Conservation (phyloP, 345 rosid species). For the Odontarrhena argentea region DNA sequence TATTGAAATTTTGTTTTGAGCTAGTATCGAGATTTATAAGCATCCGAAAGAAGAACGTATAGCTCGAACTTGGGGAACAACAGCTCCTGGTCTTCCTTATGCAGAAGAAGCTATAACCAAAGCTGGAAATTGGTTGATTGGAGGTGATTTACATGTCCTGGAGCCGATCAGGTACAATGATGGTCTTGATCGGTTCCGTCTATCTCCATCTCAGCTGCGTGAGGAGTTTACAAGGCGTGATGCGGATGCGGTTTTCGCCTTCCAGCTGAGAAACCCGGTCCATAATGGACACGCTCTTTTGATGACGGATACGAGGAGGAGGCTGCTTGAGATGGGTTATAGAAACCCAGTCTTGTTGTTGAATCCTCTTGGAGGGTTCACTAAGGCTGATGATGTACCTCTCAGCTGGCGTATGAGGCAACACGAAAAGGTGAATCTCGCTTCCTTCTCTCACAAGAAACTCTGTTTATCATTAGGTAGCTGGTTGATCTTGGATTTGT, state of each 20-base stretch:
- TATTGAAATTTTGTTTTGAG: constrained; percentile 26
- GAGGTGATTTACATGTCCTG: constrained; percentile 90
- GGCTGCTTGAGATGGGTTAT: constrained; percentile 94
- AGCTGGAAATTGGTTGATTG: constrained; percentile 90
- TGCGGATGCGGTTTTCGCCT: constrained; percentile 96
- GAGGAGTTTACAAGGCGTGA: constrained; percentile 75
- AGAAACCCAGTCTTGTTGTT: constrained; percentile 86
- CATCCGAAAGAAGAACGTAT: constrained; percentile 94
- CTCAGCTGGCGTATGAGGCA: constrained; percentile 97
- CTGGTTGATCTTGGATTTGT: too few relatives aligned
- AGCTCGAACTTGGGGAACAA: constrained; percentile 96
- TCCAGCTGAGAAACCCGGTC: constrained; percentile 95
- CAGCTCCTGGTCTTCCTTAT: constrained; percentile 83
- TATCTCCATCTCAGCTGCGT: constrained; percentile 86
- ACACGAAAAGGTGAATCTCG: constrained; percentile 72
- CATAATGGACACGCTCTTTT: constrained; percentile 94
- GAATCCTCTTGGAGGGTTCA: constrained; percentile 95
- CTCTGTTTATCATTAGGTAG: not conserved
- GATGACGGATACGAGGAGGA: constrained; percentile 87
- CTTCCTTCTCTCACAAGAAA: constrained; percentile 29
- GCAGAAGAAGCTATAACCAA: constrained; percentile 74
- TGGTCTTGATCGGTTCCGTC: constrained; percentile 79
- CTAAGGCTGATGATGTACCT: constrained; percentile 97
- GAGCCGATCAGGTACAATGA: constrained; percentile 84
- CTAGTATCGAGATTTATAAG: constrained; percentile 88